Evolutionary conservation across 2,329 filamentous ascomycete species (phyloP).

Genomic region (Colletotrichum plurivorum): DNA sequence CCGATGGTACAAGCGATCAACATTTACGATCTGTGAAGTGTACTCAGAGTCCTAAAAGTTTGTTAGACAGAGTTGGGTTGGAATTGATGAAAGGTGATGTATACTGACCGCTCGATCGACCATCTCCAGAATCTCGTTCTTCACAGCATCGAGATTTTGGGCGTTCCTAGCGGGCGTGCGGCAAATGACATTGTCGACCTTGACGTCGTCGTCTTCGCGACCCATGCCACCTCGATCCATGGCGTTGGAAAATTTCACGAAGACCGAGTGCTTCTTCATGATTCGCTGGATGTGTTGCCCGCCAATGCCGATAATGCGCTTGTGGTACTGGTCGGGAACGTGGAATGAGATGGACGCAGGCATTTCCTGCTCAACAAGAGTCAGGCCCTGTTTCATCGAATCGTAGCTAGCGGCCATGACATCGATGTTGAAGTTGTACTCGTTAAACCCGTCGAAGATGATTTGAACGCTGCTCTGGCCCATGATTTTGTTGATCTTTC

Average conservation of each 20-base stretch:
- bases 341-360: constrained; percentile 99
- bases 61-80: constrained; percentile 13
- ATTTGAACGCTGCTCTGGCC: constrained; percentile 99
- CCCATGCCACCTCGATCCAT: constrained; percentile 96
- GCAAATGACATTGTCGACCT: constrained; percentile 99
- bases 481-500: constrained; percentile 99
- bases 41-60: constrained; percentile 87
- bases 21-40: constrained; percentile 91
- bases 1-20: constrained; percentile 95
- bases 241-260: constrained; percentile 99
- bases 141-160: constrained; percentile 95
- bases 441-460: constrained; percentile 98
- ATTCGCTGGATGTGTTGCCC: constrained; percentile 99
- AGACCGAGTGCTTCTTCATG: constrained; percentile 99
- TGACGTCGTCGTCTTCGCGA: constrained; percentile 97
- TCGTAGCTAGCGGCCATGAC: constrained; percentile 94
- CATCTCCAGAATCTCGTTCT: constrained; percentile 99
- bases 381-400: constrained; percentile 91
- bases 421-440: constrained; percentile 99
- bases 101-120: constrained; percentile 87
- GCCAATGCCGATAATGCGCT: constrained; percentile 98
- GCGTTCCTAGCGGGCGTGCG: constrained; percentile 97
- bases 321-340: constrained; percentile 98
- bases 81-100: neutral
- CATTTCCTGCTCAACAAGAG: constrained; percentile 98